Percentiles rank a stretch among this genome's conserved stretches.
Conservation (phyloP, 2,329 filamentous ascomycete genomes). For the Domatiomyces globalis region DNA sequence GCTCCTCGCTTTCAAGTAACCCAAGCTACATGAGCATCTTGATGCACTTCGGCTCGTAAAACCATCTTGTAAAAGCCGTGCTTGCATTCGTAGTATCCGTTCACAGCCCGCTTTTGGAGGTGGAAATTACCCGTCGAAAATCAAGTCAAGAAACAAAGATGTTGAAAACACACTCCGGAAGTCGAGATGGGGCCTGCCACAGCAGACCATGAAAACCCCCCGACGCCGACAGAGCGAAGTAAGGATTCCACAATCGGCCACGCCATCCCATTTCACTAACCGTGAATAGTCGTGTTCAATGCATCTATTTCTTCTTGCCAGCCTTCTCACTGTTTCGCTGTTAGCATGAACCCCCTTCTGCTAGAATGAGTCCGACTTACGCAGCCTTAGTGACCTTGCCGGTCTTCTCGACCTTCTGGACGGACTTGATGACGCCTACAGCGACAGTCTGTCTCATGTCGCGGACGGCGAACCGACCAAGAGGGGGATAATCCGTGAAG, state of each 20-base stretch:
- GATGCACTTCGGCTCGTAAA: neutral
- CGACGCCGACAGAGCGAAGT: neutral
- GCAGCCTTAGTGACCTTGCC: conserved; percentile 42
- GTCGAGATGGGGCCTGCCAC: neutral
- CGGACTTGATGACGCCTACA: conserved; percentile 71
- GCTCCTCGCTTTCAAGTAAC: neutral
- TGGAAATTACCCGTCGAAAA: neutral
- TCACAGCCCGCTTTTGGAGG: neutral
- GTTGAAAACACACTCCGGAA: neutral
- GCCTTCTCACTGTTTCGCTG: conserved; percentile 11
- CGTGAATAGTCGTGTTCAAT: neutral
- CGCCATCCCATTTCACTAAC: neutral
- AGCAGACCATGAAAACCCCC: neutral
- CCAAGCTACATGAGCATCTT: neutral
- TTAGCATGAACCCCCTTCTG: neutral
- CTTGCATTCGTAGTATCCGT: neutral
- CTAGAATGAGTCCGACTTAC: neutral
- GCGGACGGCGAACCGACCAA: conserved; percentile 99
- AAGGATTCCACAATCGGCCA: neutral
- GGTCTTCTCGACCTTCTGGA: conserved; percentile 48
- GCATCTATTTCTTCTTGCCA: conserved; percentile 14
- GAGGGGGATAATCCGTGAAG: conserved; percentile 98
- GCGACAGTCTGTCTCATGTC: conserved; percentile 55
- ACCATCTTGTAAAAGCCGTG: neutral
- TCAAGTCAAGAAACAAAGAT: neutral